Conservation (phyloP, 352 stramenopile genomes). For the Peronospora tabacina region DNA sequence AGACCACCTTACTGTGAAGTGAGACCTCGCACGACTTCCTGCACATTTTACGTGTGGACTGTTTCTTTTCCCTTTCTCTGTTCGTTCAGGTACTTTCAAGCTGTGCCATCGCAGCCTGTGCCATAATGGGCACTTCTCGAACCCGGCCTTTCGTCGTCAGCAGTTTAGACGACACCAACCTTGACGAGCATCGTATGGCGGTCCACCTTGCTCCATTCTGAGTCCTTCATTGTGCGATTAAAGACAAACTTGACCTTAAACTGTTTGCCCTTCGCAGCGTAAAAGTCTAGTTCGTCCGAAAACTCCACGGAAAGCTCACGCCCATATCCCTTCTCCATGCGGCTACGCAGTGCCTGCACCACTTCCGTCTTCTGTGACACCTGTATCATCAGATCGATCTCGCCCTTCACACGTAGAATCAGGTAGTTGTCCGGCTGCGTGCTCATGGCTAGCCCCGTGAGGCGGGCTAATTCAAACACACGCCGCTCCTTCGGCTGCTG, state of each 20-base stretch:
- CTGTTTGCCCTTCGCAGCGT: slow-evolving; percentile 59
- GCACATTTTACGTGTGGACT: slow-evolving; percentile 15
- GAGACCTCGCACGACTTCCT: slow-evolving; percentile 12
- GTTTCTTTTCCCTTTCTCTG: slow-evolving; percentile 14
- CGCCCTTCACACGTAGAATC: slow-evolving; percentile 63
- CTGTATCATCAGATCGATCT: slow-evolving; percentile 64
- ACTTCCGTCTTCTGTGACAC: slow-evolving; percentile 78
- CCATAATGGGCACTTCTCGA: not conserved
- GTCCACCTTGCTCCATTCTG: slow-evolving; percentile 57
- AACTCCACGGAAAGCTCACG: slow-evolving; percentile 63
- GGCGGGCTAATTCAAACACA: slow-evolving; percentile 48
- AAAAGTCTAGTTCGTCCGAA: slow-evolving; percentile 58
- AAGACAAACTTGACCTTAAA: slow-evolving; percentile 66
- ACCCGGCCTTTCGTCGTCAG: not conserved
- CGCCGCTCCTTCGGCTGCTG: slow-evolving; percentile 77
- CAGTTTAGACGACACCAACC: slow-evolving; percentile 53
- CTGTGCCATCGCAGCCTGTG: not conserved
- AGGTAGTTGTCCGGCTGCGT: slow-evolving; percentile 78
- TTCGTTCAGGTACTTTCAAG: slow-evolving; percentile 5
- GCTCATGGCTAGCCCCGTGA: slow-evolving; percentile 64
- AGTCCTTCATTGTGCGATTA: slow-evolving; percentile 51
- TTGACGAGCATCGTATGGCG: slow-evolving; percentile 67
- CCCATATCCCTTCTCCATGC: slow-evolving; percentile 45
- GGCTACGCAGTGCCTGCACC: slow-evolving; percentile 60
- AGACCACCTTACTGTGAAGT: slow-evolving; percentile 2